These are phyloP conservation scores for Boeremia lycopersici DNA, from an alignment of 2,329 filamentous ascomycete species.

Conservation along the genomic window DNA sequence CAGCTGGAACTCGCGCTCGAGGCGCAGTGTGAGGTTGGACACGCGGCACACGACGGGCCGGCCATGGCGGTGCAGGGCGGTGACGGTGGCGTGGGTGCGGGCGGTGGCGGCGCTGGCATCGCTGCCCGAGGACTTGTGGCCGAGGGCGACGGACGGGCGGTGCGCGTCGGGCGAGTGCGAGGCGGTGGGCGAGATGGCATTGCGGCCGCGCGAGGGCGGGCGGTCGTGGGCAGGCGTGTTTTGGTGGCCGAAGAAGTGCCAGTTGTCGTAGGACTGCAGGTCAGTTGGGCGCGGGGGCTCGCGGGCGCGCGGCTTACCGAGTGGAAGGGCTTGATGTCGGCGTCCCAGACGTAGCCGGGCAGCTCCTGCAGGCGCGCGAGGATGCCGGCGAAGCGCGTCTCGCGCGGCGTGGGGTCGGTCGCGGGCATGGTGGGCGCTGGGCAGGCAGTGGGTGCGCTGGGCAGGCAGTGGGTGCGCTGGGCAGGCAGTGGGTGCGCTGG, in stretches of 20 bases:
- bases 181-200: conserved; percentile 30
- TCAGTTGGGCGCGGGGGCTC: conserved; percentile 19
- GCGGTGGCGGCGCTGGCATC: conserved; percentile 45
- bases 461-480: background rate
- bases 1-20: conserved; percentile 88
- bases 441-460: background rate
- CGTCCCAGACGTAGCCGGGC: conserved; percentile 48
- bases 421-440: conserved; percentile 27
- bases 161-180: conserved; percentile 40
- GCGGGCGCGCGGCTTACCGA: conserved; percentile 41
- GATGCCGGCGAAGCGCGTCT: conserved; percentile 38
- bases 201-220: conserved; percentile 33
- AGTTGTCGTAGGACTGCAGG: conserved; percentile 79
- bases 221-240: conserved; percentile 32
- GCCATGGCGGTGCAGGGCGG: conserved; percentile 39
- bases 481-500: background rate
- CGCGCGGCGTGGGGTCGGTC: conserved; percentile 21
- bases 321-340: conserved; percentile 54
- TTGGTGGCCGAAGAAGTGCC: conserved; percentile 61
- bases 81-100: conserved; percentile 57
- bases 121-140: conserved; percentile 45
- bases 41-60: conserved; percentile 76
- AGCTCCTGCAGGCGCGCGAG: conserved; percentile 47
- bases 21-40: conserved; percentile 78
- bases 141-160: conserved; percentile 33